Evolutionary conservation across 1,284 basidiomycete species (phyloP), one percentile per base, ranked within the genome.

Genomic region (Flammula alnicola): DNA sequence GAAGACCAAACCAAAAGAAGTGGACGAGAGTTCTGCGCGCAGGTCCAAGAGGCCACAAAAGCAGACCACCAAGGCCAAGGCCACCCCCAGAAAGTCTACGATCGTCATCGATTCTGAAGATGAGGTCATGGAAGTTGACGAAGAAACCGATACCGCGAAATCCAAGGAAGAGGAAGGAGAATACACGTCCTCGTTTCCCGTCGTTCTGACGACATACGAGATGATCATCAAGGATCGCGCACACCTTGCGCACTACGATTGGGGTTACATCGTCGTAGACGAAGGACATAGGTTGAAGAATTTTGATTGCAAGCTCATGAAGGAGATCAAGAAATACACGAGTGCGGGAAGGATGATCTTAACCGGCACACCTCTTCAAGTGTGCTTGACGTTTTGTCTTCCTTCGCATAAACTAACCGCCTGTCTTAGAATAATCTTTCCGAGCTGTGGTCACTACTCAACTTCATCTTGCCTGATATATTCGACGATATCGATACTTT

Each of bases 271-370:
- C 58, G 91, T 98, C 44, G 95, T 98, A 0, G 95, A 98, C 65
- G 95, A 98, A 69, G 94, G 95, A 0, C 95, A 98, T 67, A 78
- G 95, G 19, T 69, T 98, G 60, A 98, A 98, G 75, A 98, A 98
- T 62, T 76, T 95, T 54, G 84, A 98, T 63, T 94, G 91, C 69
- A 87, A 83, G 71, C 81, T 98, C 20, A 92, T 98, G 66, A 82
- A 82, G 52, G 95, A 98, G 69, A 86, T 98, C 57, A 97, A 96
- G 75, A 84, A 85, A 60, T 95, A 95, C 64, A 75, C 77, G 6
- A 89, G 86, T 52, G 92, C 89, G 1, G 93, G 94, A 42, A 77
- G 95, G 44, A 88, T 98, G 81, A 90, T 98, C 47, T 71, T 98
- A 47, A 98, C 95, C 1, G 95, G 95, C 17, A 98, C 95, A 6